Evolutionary conservation across 2,329 filamentous ascomycete genomes (phyloP).

Genomic region (Colletotrichum sojae): DNA sequence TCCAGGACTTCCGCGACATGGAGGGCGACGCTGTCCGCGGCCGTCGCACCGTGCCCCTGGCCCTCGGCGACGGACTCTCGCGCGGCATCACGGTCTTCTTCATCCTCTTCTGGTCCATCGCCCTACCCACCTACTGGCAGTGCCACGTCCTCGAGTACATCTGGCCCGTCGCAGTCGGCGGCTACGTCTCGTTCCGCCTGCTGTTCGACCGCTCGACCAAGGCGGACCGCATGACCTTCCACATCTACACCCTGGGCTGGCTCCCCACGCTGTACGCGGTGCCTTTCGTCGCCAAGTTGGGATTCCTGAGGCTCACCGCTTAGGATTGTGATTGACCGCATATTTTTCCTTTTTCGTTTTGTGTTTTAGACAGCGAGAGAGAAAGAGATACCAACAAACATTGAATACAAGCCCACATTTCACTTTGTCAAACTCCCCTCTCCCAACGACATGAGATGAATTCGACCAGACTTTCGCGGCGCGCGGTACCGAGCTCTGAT

Average conservation of each 20-base stretch:
- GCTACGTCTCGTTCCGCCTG: slow-evolving; percentile 7
- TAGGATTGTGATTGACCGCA: background rate
- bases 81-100: slow-evolving; percentile 42
- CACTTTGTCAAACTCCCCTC: too few species aligned
- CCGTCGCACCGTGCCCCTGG: slow-evolving; percentile 44
- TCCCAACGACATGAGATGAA: too few species aligned
- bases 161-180: slow-evolving; percentile 6
- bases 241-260: slow-evolving; percentile 15
- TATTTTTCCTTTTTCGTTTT: too few species aligned
- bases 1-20: background rate
- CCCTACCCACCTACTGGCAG: slow-evolving; percentile 12
- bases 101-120: slow-evolving; percentile 41
- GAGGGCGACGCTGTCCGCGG: slow-evolving; percentile 43
- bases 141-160: slow-evolving; percentile 12
- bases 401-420: too few species aligned
- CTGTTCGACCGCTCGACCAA: slow-evolving; percentile 8
- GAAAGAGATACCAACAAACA: too few species aligned
- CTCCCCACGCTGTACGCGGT: slow-evolving; percentile 1
- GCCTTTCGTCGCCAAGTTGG: slow-evolving; percentile 5
- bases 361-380: too few species aligned
- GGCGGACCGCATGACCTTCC: slow-evolving; percentile 13
- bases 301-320: slow-evolving; percentile 6
- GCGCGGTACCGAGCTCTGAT: too few species aligned
- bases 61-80: slow-evolving; percentile 43
- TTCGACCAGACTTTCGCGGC: too few species aligned